Conservation (phyloP, 768 basidiomycete genomes). For the Tylopilus subfusipes region DNA sequence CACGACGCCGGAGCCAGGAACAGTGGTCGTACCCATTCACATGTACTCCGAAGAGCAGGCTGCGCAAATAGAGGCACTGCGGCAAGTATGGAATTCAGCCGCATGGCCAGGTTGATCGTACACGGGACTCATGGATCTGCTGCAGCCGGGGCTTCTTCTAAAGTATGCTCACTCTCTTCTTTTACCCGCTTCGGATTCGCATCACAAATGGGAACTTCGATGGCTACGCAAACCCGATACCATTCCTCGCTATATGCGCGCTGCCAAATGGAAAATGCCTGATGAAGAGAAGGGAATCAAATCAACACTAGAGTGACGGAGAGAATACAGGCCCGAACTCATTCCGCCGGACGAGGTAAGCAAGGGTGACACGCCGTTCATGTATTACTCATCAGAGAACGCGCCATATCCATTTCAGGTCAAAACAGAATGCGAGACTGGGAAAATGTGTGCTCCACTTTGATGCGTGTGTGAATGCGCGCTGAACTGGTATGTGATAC, state of each 20-base stretch:
- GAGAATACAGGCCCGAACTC: constrained; percentile 81
- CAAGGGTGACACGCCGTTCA: not conserved
- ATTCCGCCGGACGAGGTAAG: constrained; percentile 72
- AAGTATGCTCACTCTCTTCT: constrained; percentile 67
- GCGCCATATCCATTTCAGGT: constrained; percentile 36
- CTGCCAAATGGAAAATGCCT: constrained; percentile 76
- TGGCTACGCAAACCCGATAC: constrained; percentile 73
- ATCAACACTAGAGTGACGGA: constrained; percentile 77
- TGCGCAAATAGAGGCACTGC: constrained; percentile 54
- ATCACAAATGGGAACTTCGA: constrained; percentile 70
- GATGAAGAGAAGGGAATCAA: constrained; percentile 78
- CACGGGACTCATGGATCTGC: not conserved
- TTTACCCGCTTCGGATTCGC: constrained; percentile 66
- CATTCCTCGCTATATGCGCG: constrained; percentile 71
- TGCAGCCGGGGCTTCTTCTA: not conserved
- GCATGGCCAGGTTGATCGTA: not conserved
- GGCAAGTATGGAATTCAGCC: constrained; percentile 44
- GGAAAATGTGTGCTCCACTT: constrained; percentile 68
- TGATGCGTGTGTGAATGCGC: not conserved
- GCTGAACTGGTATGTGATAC: not conserved
- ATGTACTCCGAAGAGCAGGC: constrained; percentile 63
- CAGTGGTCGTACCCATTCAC: constrained; percentile 50
- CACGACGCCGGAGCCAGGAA: constrained; percentile 52
- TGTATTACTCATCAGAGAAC: constrained; percentile 1
- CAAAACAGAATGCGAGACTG: constrained; percentile 75